These are phyloP conservation scores for Cicer chorassanicum DNA, from an alignment of 306 rosid genomes.

Conservation along the genomic window DNA sequence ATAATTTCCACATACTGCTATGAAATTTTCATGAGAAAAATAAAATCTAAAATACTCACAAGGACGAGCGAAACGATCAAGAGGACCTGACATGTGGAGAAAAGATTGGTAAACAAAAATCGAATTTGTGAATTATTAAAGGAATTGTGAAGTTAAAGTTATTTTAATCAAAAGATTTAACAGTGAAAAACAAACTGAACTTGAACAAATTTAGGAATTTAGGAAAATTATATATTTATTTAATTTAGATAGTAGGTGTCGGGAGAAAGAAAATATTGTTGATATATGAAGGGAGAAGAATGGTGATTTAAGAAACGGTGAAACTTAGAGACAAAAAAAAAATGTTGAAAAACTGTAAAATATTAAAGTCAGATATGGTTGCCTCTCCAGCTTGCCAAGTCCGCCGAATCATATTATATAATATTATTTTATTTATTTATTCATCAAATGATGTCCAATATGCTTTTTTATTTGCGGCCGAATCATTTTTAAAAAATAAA, in stretches of 20 bases:
- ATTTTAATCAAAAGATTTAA: no score
- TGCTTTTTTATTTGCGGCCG: no score
- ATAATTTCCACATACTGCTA: no score
- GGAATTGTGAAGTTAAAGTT: background rate
- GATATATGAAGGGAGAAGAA: background rate
- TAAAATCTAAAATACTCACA: conserved; percentile 58
- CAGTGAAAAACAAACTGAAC: background rate
- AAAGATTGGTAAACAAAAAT: conserved; percentile 12
- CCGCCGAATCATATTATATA: background rate
- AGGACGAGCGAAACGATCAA: conserved; percentile 85
- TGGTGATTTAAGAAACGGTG: conserved; percentile 2
- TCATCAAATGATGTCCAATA: background rate
- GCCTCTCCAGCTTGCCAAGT: conserved; percentile 9
- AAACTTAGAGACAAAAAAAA: background rate
- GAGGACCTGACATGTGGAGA: conserved; percentile 76
- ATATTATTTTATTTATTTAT: background rate
- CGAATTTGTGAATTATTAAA: background rate
- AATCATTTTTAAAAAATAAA: no score
- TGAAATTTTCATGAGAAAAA: background rate
- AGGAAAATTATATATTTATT: background rate
- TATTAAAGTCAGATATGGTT: conserved; percentile 38
- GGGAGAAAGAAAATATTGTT: conserved; percentile 34
- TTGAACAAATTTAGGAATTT: background rate
- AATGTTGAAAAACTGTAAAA: conserved; percentile 17
- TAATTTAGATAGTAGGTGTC: conserved; percentile 37